Percentiles rank a stretch among this genome's conserved stretches.
phyloP scores from a whole-genome alignment of 2,329 filamentous ascomycete genomes.

The Cytospora chrysosperma region DNA sequence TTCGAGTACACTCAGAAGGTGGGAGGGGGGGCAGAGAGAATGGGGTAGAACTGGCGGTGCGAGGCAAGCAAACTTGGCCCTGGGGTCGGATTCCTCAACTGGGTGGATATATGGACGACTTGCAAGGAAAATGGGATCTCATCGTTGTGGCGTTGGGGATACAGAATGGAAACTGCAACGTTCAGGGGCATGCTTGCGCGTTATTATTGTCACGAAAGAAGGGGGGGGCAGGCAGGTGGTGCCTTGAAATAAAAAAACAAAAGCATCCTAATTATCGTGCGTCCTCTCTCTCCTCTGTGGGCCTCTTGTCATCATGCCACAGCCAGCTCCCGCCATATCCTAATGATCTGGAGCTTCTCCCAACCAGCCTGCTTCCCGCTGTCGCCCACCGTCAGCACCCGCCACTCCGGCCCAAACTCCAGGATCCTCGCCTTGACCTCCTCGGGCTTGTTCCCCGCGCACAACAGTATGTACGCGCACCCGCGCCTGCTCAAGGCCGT shows the following conservation, averaged over 20 bases:
- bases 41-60: not conserved
- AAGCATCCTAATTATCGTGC: conserved; percentile 19
- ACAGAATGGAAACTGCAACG: conserved; percentile 6
- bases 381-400: conserved; percentile 71
- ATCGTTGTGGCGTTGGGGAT: conserved; percentile 19
- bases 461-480: conserved; percentile 86
- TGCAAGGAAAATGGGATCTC: conserved; percentile 4
- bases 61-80: not conserved
- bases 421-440: conserved; percentile 65
- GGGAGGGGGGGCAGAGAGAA: not conserved
- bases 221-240: not conserved
- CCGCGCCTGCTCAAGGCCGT: conserved; percentile 63
- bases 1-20: not conserved
- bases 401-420: conserved; percentile 60
- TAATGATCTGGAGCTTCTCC: conserved; percentile 88
- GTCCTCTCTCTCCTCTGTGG: conserved; percentile 11
- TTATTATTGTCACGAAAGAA: not conserved
- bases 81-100: not conserved
- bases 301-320: not conserved
- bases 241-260: conserved; percentile 8
- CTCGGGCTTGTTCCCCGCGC: conserved; percentile 84
- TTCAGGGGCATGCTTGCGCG: conserved; percentile 4
- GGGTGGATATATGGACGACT: conserved; percentile 8
- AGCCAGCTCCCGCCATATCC: conserved; percentile 67
- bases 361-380: conserved; percentile 89